Base-by-base conservation (phyloP, 768 basidiomycete genomes). In the Leccinellum rugosiceps region DNA sequence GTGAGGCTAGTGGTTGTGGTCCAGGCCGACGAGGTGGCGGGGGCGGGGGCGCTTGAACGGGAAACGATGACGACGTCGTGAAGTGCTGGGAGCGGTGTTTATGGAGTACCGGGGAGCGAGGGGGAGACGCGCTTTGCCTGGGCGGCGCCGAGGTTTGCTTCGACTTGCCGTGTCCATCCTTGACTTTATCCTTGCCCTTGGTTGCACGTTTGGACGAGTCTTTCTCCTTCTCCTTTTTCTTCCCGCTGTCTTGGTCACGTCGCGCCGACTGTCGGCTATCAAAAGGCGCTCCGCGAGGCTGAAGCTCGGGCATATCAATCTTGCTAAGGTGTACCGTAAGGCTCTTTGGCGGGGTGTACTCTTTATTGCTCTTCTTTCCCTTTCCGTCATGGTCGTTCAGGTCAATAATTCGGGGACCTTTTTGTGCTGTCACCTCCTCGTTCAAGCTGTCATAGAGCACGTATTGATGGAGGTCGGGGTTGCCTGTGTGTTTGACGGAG, bases 291-390 rank as follows among this genome's bases (percentile, higher is more conserved):
- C 63, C 28, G 21, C 64, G 58, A 4, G 67, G 64, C 6, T 57
- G 80, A 15, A 94, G 79, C 67, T 94, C 91, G 0, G 90, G 91
- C 83, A 94, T 92, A 14, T 86, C 77, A 49, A 94, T 91, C 77
- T 93, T 93, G 77, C 90, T 90, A 17, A 94, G 72, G 69, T 93
- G 90, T 2, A 93, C 78, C 0, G 78, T 80, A 0, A 94, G 77
- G 59, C 80, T 84, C 32, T 77, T 79, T 1, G 90, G 91, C 1
- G 91, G 90, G 3, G 75, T 72, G 66, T 93, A 92, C 45, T 68
- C 67, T 56, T 77, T 77, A n/a, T 67, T 43, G 6, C 9, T 43
- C 4, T 43, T 74, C 38, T 77, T 76, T 34, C 58, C 61, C 67
- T 85, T 86, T 28, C 62, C 56, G 5, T 67, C 60, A 34, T 73